Evolutionary conservation across 1,284 basidiomycete genomes (phyloP).

Genomic region (Paramarasmius palmivorus): DNA sequence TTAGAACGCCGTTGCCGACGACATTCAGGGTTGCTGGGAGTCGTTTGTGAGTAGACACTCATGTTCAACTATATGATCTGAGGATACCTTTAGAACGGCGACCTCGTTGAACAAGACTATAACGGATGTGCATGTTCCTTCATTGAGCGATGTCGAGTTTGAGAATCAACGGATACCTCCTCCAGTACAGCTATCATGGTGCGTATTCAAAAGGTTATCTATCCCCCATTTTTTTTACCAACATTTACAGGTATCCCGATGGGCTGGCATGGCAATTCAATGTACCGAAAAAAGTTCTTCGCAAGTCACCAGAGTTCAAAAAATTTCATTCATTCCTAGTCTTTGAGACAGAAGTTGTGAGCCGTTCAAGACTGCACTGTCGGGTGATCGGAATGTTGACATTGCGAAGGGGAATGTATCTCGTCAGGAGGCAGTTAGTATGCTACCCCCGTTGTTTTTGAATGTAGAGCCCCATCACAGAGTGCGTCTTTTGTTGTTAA

Average conservation of each 20-base stretch:
- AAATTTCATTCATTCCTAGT: conserved; percentile 97
- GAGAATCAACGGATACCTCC: conserved; percentile 78
- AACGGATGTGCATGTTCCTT: conserved; percentile 77
- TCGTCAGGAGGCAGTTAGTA: conserved; percentile 97
- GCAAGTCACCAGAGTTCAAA: conserved; percentile 93
- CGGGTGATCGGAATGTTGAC: not conserved
- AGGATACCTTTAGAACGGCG: conserved; percentile 54
- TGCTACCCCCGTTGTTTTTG: conserved; percentile 95
- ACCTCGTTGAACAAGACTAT: conserved; percentile 74
- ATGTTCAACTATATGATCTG: not conserved
- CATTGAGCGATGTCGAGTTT: conserved; percentile 73
- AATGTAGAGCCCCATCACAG: conserved; percentile 92
- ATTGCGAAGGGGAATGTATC: conserved; percentile 85
- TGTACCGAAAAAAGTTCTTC: conserved; percentile 86
- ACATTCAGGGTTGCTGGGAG: conserved; percentile 94
- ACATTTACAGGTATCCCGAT: conserved; percentile 79
- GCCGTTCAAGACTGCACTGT: conserved; percentile 26
- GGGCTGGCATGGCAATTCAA: conserved; percentile 96
- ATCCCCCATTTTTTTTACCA: conserved; percentile 4
- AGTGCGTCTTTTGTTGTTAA: conserved; percentile 40
- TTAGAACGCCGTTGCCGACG: conserved; percentile 83
- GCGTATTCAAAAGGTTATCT: conserved; percentile 19
- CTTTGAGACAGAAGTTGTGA: conserved; percentile 94
- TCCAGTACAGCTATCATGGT: conserved; percentile 89
- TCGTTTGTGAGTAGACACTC: conserved; percentile 62